phyloP scores from a whole-genome alignment of 768 basidiomycete genomes.

The Sutorius australiensis region DNA sequence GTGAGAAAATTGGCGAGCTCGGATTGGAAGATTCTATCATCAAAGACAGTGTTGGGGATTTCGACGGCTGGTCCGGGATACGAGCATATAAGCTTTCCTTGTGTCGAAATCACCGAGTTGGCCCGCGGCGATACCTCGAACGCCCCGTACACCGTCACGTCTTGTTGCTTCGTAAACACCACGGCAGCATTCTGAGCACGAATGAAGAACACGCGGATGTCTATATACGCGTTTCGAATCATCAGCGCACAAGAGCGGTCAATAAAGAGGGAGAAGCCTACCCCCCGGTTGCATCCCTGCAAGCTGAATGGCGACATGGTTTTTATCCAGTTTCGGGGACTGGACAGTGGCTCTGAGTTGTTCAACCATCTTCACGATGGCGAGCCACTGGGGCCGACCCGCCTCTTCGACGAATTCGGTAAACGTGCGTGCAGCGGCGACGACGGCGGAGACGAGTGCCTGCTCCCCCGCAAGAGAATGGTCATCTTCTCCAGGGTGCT shows the following conservation, averaged over 20 bases:
- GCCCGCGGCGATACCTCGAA: conserved; percentile 43
- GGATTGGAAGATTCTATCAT: conserved; percentile 27
- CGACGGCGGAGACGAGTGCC: conserved; percentile 21
- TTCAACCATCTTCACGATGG: conserved; percentile 26
- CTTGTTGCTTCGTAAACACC: conserved; percentile 30
- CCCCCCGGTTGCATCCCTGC: conserved; percentile 22
- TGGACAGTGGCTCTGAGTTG: conserved; percentile 6
- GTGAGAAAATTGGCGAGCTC: conserved; percentile 39
- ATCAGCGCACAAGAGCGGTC: background rate
- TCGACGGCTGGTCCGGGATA: conserved; percentile 44
- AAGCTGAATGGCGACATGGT: conserved; percentile 4
- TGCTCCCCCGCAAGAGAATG: conserved; percentile 19
- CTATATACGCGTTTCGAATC: conserved; percentile 20
- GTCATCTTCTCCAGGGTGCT: conserved; percentile 37
- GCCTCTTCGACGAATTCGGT: background rate
- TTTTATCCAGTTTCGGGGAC: background rate
- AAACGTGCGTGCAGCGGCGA: conserved; percentile 12
- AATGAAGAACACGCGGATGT: conserved; percentile 36
- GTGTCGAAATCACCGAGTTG: conserved; percentile 30
- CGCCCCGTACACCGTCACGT: background rate
- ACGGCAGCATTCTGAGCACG: conserved; percentile 48
- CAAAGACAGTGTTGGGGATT: conserved; percentile 28
- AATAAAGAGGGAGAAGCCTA: background rate
- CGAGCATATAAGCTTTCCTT: conserved; percentile 42
- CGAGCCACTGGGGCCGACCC: background rate